Evolutionary conservation across 176 grass and related monocot species (phyloP), one percentile per base, ranked within the genome.

Genomic region (Zoysia japonica): DNA sequence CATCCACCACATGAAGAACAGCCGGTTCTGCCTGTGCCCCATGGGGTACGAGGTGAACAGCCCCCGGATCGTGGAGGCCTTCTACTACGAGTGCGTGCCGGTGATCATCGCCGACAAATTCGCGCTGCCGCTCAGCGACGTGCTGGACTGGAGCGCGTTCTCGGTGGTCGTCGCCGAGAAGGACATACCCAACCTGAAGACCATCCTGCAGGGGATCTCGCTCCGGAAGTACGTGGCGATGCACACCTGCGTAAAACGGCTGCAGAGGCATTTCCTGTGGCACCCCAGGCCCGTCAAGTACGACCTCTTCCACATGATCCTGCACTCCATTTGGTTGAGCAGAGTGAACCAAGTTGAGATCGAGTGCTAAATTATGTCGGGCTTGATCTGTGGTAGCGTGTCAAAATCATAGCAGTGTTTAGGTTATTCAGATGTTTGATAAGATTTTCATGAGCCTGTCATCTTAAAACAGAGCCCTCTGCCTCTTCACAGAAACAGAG

Each of bases 11-110:
- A 93, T 97, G 93, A 97, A 97, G 84, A 92, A 80, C 63, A 93
- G 90, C 83, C 86, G 83, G 51, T 93, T 92, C 83, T 93, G 93
- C 76, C 82, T 97, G 8, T 97, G 93, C 73, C 93, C 93, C 53
- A 93, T 97, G 93, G 93, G 93, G 73, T 90, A 82, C 65, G 93
- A 97, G 73, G 93, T 97, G 83, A 97, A 97, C 78, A 93, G 93
- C 86, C 93, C 93, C 7, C 84, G 90, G 60, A 93, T 97, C 35
- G 90, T 97, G 66, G 90, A 97, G 80, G 93, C 93, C 0, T 42
- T 93, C 39, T 91, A 97, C 84, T 97, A 93, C 64, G 90, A 97
- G 77, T 97, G 93, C 80, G 88, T 97, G 65, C 93, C 88, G 19
- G 93, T 97, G 62, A 90, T 93, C 79, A 91, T 97, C 82, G 88